Evolutionary conservation across 1,284 basidiomycete species (phyloP), one percentile per base, ranked within the genome.

Genomic region (Cutaneotrichosporon dermatis): DNA sequence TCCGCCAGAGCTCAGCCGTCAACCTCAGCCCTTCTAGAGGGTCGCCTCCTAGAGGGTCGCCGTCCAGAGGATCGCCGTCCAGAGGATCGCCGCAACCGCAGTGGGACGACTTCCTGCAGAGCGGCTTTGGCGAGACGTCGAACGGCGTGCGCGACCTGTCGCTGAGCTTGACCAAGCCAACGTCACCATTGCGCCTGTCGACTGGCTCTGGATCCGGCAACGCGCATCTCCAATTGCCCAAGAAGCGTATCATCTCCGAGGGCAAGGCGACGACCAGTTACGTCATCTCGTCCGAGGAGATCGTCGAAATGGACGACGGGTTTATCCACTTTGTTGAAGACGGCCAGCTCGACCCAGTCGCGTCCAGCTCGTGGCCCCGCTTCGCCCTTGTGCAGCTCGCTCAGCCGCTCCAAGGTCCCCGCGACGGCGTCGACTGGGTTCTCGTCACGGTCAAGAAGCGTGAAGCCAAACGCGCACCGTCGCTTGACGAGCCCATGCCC

Each of bases 271-370:
- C 58, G 10, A 52, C 61, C 2, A 48, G 44, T 11, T 58, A 57
- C 42, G 37, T 59, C 16, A 50, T 64, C 12, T 42, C 54, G 3
- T 39, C 53, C 0, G 72, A 74, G 55, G 66, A 63, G 12, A 45
- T 70, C 16, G 60, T 71, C 42, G 67, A 69, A 5, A 56, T 72
- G 16, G 73, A 76, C 46, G 72, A 76, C 49, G 59, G 62, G 2
- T 76, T 76, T 63, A 59, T 72, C 15, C 45, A 66, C 6, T 75
- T 74, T 59, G 66, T 70, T 13, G 68, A 73, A 39, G 73, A 76
- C 51, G 71, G 61, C 33, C 70, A 69, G 49, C 58, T 66, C 1
- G 73, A 76, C 53, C 44, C 61, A 4, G 37, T 60, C 1, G 61
- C 62, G 3, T 61, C 60, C 0, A 15, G 48, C 1, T 45, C 41